Base-by-base conservation (phyloP, 169 alveolate genomes). In the Cyclospora cayetanensis region DNA sequence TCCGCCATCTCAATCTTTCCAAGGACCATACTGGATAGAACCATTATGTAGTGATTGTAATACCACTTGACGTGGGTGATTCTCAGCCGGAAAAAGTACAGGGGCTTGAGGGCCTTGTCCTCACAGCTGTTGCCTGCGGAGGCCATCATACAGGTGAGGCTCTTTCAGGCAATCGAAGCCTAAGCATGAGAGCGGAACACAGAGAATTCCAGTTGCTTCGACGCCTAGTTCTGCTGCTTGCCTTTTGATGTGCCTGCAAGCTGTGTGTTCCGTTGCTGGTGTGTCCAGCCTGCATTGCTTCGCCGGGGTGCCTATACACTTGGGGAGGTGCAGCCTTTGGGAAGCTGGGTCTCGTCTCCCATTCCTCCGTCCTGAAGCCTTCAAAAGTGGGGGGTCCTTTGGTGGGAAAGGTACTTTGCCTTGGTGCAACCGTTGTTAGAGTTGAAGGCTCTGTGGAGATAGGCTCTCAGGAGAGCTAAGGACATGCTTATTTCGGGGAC, bases 241-340 rank as follows among this genome's bases (percentile, higher is more conserved):
- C n/a, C 2, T 41, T 35, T 39, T 20, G 85, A 11, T 39, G 29
- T n/a, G 27, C 34, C n/a, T 31, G 25, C 34, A 12, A 46, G 80
- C 2, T 68, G n/a, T 27, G 37, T 68, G 11, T 25, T 41, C 35
- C 35, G 11, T 39, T 20, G 72, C 42, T 52, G 29, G 25, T 42
- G 7, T 43, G 4, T 31, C 31, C 70, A 86, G 92, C 87, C 9
- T 86, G 92, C 37, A 53, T 86, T 37, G 65, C 92, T 12, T 50
- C 60, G 31, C 66, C 50, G 31, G 95, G 95, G 15, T 53, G 65
- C 27, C 90, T 93, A 4, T 93, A 93, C 92, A 86, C 89, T 60
- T 93, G 91, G 87, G 95, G 95, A 4, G 95, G 95, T 29, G 93
- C 95, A 1, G 95, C 95, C 18, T 93, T 93, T 65, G 95, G 95